phyloP scores from a whole-genome alignment of 352 stramenopile species.

The Phytophthora brassicae region DNA sequence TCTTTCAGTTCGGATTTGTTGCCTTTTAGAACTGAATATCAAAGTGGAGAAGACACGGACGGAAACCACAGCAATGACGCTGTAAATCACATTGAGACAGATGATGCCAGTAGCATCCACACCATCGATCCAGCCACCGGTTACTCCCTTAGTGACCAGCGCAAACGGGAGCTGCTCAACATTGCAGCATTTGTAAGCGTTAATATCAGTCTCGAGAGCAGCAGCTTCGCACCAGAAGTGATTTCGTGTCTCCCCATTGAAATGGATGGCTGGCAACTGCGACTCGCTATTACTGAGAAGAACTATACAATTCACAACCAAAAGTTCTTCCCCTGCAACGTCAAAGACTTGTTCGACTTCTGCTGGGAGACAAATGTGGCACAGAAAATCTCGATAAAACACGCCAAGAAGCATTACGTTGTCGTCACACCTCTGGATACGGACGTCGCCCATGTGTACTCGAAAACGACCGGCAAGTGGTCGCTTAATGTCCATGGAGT shows the following conservation, averaged over 20 bases:
- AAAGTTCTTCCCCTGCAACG: conserved; percentile 85
- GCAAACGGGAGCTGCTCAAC: conserved; percentile 64
- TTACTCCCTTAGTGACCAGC: conserved; percentile 64
- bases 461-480: conserved; percentile 85
- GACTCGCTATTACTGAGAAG: conserved; percentile 84
- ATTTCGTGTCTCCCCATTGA: conserved; percentile 87
- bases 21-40: conserved; percentile 34
- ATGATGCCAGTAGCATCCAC: conserved; percentile 50
- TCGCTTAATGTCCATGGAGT: conserved; percentile 82
- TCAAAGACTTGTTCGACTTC: conserved; percentile 82
- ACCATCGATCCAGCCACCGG: conserved; percentile 57
- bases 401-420: conserved; percentile 81
- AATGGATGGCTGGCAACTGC: conserved; percentile 86
- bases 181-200: conserved; percentile 77
- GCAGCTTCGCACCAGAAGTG: conserved; percentile 80
- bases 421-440: conserved; percentile 71
- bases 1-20: conserved; percentile 37
- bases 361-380: conserved; percentile 86
- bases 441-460: conserved; percentile 83
- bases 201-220: conserved; percentile 83
- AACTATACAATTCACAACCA: conserved; percentile 89
- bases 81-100: conserved; percentile 61
- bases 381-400: conserved; percentile 76
- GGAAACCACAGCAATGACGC: conserved; percentile 38
- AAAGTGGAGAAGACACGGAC: conserved; percentile 51